Evolutionary conservation across 2,329 filamentous ascomycete genomes (phyloP).

Genomic region (Shiraia bambusicola): DNA sequence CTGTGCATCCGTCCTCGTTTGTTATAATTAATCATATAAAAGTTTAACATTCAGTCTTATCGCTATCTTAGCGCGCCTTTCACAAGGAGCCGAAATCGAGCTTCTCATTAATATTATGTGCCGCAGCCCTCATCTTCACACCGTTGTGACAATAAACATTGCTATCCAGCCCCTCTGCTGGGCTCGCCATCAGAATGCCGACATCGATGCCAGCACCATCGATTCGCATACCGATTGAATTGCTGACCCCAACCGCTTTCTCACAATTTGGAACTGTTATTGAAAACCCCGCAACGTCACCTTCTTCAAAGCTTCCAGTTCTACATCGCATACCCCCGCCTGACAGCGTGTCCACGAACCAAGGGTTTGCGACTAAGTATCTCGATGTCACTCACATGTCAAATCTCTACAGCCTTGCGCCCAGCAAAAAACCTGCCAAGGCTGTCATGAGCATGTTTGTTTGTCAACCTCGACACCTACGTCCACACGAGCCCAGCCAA

Average conservation of each 20-base stretch:
- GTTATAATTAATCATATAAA: too few species aligned
- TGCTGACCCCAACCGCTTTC: constrained; percentile 71
- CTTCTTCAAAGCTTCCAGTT: constrained; percentile 45
- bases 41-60: constrained; percentile 11
- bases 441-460: constrained; percentile 87
- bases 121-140: constrained; percentile 10
- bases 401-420: constrained; percentile 69
- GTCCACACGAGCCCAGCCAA: constrained; percentile 40
- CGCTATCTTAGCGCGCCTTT: constrained; percentile 21
- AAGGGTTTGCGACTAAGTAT: constrained; percentile 87
- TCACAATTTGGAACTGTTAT: constrained; percentile 81
- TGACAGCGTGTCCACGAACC: constrained; percentile 67
- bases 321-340: constrained; percentile 50
- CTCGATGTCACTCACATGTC: constrained; percentile 72
- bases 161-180: neutral
- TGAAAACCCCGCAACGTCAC: constrained; percentile 65
- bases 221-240: constrained; percentile 58
- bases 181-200: constrained; percentile 33
- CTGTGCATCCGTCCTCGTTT: too few species aligned
- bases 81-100: constrained; percentile 8
- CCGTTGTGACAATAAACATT: neutral
- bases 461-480: constrained; percentile 67
- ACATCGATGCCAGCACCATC: constrained; percentile 43
- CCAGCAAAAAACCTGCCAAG: constrained; percentile 57
- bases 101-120: constrained; percentile 4